A percentile compares a stretch with the other conserved stretches of the same genome.
phyloP scores from a whole-genome alignment of 352 stramenopile species.

The Globisporangium rhizosaccharum region DNA sequence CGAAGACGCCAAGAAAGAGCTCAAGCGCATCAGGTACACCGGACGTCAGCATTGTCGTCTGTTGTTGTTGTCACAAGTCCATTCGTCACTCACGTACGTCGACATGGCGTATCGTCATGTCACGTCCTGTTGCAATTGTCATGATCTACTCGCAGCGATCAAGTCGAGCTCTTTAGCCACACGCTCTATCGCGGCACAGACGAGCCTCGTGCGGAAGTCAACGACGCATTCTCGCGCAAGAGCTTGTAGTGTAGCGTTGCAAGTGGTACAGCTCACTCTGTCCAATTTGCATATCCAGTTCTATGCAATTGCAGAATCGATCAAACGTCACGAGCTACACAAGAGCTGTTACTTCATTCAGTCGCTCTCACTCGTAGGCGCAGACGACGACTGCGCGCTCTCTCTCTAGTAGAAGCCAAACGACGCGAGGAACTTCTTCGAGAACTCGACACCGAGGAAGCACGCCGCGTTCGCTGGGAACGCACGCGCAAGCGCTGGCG shows the following conservation, averaged over 20 bases:
- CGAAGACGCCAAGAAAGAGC: conserved; percentile 53
- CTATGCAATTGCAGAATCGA: too few relatives aligned
- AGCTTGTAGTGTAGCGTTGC: conserved; percentile 40
- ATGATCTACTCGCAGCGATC: conserved; percentile 27
- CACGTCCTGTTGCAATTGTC: not conserved
- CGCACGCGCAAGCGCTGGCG: conserved; percentile 91
- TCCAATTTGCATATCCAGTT: not conserved
- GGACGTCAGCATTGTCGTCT: not conserved
- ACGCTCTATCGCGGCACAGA: conserved; percentile 81
- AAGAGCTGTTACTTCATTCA: not conserved
- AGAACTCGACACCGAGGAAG: conserved; percentile 90
- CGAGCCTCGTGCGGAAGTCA: conserved; percentile 75
- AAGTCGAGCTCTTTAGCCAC: conserved; percentile 83
- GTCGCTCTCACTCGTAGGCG: not conserved
- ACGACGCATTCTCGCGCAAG: conserved; percentile 81
- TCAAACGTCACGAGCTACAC: too few relatives aligned
- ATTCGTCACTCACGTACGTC: not conserved
- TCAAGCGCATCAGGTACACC: conserved; percentile 72
- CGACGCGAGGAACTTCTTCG: conserved; percentile 74
- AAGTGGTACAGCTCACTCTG: not conserved
- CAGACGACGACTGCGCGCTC: conserved; percentile 1
- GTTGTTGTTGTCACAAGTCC: conserved; percentile 3
- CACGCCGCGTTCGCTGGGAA: conserved; percentile 96
- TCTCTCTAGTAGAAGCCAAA: conserved; percentile 66
- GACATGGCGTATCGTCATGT: too few relatives aligned